phyloP scores from a whole-genome alignment of 2,329 filamentous ascomycete species.

The Fusarium sp. region DNA sequence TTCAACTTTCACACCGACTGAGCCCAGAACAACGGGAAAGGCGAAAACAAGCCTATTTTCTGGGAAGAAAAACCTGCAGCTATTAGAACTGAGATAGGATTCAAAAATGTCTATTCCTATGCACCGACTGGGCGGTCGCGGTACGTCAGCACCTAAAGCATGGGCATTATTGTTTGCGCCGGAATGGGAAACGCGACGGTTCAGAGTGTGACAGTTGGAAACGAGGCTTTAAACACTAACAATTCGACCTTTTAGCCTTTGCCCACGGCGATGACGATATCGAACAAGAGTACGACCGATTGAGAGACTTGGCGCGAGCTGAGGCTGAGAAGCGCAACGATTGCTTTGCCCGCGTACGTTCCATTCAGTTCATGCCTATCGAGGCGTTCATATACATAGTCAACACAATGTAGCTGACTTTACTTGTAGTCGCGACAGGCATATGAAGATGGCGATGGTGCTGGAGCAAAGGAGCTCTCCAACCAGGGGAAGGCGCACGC shows the following conservation, averaged over 20 bases:
- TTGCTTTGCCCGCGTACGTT: conserved; percentile 78
- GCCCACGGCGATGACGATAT: conserved; percentile 76
- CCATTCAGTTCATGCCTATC: not conserved
- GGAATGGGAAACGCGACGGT: conserved; percentile 18
- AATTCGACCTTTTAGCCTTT: conserved; percentile 69
- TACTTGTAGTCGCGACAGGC: conserved; percentile 75
- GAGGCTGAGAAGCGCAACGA: conserved; percentile 83
- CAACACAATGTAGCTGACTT: conserved; percentile 25
- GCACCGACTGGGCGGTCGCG: conserved; percentile 60
- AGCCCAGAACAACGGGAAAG: conserved; percentile 16
- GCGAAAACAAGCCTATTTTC: not conserved
- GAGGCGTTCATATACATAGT: not conserved
- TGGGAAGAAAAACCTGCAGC: not conserved
- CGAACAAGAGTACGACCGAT: conserved; percentile 91
- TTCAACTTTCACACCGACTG: conserved; percentile 26
- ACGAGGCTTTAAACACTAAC: conserved; percentile 26
- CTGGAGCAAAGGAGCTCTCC: conserved; percentile 83
- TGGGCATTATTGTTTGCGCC: conserved; percentile 28
- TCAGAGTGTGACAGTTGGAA: conserved; percentile 8
- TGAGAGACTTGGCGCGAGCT: conserved; percentile 84
- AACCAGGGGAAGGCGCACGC: conserved; percentile 89
- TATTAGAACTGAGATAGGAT: not conserved
- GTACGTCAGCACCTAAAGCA: conserved; percentile 51
- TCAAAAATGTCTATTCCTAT: conserved; percentile 57
- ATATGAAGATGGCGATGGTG: conserved; percentile 86